These are phyloP conservation scores for Henckelia pumila DNA, from an alignment of 257 asterid genomes.

Conservation along the genomic window DNA sequence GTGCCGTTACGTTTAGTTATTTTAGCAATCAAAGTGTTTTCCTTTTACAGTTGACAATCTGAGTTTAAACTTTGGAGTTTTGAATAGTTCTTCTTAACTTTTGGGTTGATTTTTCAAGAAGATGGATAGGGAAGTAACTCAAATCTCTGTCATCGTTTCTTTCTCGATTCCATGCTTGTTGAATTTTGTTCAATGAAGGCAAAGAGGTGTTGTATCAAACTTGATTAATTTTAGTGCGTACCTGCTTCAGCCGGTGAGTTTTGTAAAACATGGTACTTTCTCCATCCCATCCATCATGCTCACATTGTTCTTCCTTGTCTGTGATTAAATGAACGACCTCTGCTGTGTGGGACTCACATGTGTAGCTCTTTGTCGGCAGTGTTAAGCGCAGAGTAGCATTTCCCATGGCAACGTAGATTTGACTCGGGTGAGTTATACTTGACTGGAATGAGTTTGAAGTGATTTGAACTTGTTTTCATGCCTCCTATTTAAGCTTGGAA, in stretches of 20 bases:
- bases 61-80: not conserved
- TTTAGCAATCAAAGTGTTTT: not conserved
- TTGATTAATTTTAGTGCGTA: not conserved
- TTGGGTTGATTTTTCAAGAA: not conserved
- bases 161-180: no score
- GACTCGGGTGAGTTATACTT: not conserved
- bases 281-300: constrained; percentile 12
- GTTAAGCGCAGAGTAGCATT: constrained; percentile 15
- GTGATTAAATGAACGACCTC: constrained; percentile 3
- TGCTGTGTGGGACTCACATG: constrained; percentile 6
- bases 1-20: not conserved
- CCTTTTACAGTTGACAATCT: not conserved
- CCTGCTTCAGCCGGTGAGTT: constrained; percentile 17
- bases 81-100: not conserved
- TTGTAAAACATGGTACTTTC: constrained; percentile 17
- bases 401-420: constrained; percentile 14
- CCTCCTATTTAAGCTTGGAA: constrained; percentile 20
- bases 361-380: not conserved
- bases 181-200: no score
- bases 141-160: no score
- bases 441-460: not conserved
- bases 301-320: constrained; percentile 10
- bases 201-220: no score
- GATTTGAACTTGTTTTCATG: constrained; percentile 15
- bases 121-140: no score